Evolutionary conservation across 768 basidiomycete species (phyloP).

Genomic region (Lactarius sp.): DNA sequence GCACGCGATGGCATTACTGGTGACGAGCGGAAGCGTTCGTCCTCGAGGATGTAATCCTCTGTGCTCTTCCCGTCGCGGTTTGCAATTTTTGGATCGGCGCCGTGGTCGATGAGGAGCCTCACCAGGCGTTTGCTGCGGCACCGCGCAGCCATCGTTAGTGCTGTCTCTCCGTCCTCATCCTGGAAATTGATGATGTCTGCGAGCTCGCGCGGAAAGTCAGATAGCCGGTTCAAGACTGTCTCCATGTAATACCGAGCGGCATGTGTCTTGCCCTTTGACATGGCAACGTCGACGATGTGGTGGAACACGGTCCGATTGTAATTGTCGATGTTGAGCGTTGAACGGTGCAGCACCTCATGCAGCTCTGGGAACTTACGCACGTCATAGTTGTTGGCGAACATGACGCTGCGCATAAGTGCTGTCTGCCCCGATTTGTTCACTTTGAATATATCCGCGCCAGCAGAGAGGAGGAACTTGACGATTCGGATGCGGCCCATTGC

Average conservation of each 20-base stretch:
- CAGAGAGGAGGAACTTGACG: slow-evolving; percentile 88
- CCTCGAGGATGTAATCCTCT: slow-evolving; percentile 98
- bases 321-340: slow-evolving; percentile 97
- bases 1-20: slow-evolving; percentile 71
- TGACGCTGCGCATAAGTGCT: slow-evolving; percentile 95
- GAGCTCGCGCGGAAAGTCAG: slow-evolving; percentile 92
- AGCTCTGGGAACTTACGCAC: slow-evolving; percentile 98
- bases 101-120: slow-evolving; percentile 92
- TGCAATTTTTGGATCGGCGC: slow-evolving; percentile 90
- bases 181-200: slow-evolving; percentile 99
- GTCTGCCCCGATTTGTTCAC: slow-evolving; percentile 97
- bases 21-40: slow-evolving; percentile 93
- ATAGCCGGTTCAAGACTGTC: slow-evolving; percentile 78
- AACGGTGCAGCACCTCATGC: slow-evolving; percentile 95
- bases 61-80: slow-evolving; percentile 96
- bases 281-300: slow-evolving; percentile 94
- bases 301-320: slow-evolving; percentile 97
- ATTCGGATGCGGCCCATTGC: slow-evolving; percentile 98
- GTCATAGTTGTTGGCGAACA: slow-evolving; percentile 99
- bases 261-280: slow-evolving; percentile 96
- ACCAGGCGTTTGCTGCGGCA: slow-evolving; percentile 94
- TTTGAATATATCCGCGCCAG: slow-evolving; percentile 94
- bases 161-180: slow-evolving; percentile 98
- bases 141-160: slow-evolving; percentile 92
- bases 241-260: slow-evolving; percentile 99